phyloP scores from a whole-genome alignment of 2,329 filamentous ascomycete genomes.

The Zymoseptoria tritici region DNA sequence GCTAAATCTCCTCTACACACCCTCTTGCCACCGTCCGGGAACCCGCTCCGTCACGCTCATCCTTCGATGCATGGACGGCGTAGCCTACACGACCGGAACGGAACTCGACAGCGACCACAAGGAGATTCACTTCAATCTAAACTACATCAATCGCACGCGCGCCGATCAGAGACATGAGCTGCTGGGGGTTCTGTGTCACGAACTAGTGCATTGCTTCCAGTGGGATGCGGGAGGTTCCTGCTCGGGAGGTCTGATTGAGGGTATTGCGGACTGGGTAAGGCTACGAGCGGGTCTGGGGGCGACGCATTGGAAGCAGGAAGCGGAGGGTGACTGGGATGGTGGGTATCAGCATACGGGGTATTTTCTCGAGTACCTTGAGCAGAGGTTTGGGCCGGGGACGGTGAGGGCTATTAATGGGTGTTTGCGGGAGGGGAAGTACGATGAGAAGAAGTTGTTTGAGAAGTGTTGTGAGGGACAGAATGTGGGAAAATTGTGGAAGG shows the following conservation, averaged over 20 bases:
- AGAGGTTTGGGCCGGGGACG: constrained; percentile 45
- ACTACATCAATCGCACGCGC: constrained; percentile 53
- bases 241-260: constrained; percentile 72
- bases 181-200: constrained; percentile 76
- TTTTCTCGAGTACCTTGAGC: constrained; percentile 80
- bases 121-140: constrained; percentile 79
- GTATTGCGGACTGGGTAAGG: constrained; percentile 87
- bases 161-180: constrained; percentile 51
- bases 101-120: constrained; percentile 82
- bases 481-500: constrained; percentile 64
- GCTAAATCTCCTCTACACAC: constrained; percentile 62
- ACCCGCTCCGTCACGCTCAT: constrained; percentile 82
- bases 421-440: constrained; percentile 56
- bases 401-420: constrained; percentile 57
- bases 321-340: constrained; percentile 65
- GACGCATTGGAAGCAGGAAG: constrained; percentile 68
- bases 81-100: constrained; percentile 79
- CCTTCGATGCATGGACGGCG: constrained; percentile 69
- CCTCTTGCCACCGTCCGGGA: constrained; percentile 40
- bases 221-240: constrained; percentile 56
- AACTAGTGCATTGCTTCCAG: constrained; percentile 93
- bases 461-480: constrained; percentile 42
- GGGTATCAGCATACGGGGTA: constrained; percentile 90
- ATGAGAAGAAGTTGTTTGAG: constrained; percentile 42
- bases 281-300: constrained; percentile 65